Evolutionary conservation across 441 rosid genomes (phyloP), one percentile per base, ranked within the genome.

Genomic region (Gossypium armourianum): DNA sequence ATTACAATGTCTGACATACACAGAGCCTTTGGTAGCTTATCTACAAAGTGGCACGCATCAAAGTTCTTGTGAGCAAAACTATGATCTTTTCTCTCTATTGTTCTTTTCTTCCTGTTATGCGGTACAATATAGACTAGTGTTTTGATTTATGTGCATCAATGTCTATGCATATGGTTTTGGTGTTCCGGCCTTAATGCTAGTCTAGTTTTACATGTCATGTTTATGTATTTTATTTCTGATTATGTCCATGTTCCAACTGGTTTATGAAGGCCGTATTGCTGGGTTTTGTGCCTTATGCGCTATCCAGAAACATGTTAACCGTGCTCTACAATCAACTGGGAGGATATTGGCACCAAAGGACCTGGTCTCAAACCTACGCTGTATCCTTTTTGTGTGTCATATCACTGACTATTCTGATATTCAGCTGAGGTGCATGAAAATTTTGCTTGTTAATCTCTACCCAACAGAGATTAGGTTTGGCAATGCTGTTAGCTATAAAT

Each of bases 211-310:
- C 23, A 15, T 66, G 13, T 47, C 17, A 49, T 47, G 7, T 49
- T 49, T n/a, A 0, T 50, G 28, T 50, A 8, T 15, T 65, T 64
- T 43, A 10, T 19, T 64, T 57, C 68, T 79, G 52, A 79, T 57
- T 32, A 54, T 71, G 29, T 60, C 15, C 50, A 21, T 59, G 43
- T 75, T 77, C 59, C 60, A 13, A 54, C 50, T 79, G 60, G 54
- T 73, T 71, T 76, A 21, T 86, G 87, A 80, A 94, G 99, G 99
- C 67, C 90, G 75, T 74, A 77, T 92, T 19, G 86, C 90, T 83
- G 99, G 99, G 8, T 95, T 92, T 70, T 95, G 98, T 80, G 97
- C 97, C 17, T 77, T 95, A 80, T 95, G 99, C 78, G 99, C 98
- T 62, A 92, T 95, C 66, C 99, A 95, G 84, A 89, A 85, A 68